phyloP scores from a whole-genome alignment of 257 asterid genomes.

The Anisodus tanguticus region DNA sequence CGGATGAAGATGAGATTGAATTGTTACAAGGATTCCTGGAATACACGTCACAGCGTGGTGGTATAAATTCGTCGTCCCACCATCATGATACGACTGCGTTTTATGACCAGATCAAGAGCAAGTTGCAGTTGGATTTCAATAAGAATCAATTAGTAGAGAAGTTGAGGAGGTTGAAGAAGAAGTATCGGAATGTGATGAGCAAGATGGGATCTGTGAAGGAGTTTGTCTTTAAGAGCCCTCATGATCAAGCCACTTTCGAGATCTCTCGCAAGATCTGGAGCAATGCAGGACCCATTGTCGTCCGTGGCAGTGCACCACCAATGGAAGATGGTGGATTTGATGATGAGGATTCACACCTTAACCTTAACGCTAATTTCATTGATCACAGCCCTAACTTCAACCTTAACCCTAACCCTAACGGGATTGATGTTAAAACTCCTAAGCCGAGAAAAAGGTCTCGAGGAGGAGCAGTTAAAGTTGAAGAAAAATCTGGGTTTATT shows the following conservation, averaged over 20 bases:
- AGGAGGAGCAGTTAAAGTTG: slow-evolving; percentile 62
- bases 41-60: slow-evolving; percentile 74
- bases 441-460: slow-evolving; percentile 66
- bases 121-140: slow-evolving; percentile 88
- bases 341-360: slow-evolving; percentile 65
- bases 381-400: slow-evolving; percentile 32
- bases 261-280: slow-evolving; percentile 90
- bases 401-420: slow-evolving; percentile 44
- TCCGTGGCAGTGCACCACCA: slow-evolving; percentile 21
- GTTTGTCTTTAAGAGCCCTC: slow-evolving; percentile 74
- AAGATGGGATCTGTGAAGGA: slow-evolving; percentile 81
- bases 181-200: slow-evolving; percentile 68
- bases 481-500: slow-evolving; percentile 32
- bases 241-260: slow-evolving; percentile 85
- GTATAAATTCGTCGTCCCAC: slow-evolving; percentile 58
- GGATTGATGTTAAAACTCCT: slow-evolving; percentile 65
- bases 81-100: slow-evolving; percentile 92
- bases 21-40: slow-evolving; percentile 85
- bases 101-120: slow-evolving; percentile 85
- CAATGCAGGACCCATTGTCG: slow-evolving; percentile 24
- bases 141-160: slow-evolving; percentile 91
- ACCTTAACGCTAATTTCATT: slow-evolving; percentile 51
- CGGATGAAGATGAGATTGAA: slow-evolving; percentile 95
- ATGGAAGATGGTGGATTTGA: slow-evolving; percentile 55
- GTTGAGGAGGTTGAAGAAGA: slow-evolving; percentile 87